Evolutionary conservation across 495 filamentous ascomycete species (phyloP), one percentile per base, ranked within the genome.

Genomic region (Penicillium atrosanguineum): DNA sequence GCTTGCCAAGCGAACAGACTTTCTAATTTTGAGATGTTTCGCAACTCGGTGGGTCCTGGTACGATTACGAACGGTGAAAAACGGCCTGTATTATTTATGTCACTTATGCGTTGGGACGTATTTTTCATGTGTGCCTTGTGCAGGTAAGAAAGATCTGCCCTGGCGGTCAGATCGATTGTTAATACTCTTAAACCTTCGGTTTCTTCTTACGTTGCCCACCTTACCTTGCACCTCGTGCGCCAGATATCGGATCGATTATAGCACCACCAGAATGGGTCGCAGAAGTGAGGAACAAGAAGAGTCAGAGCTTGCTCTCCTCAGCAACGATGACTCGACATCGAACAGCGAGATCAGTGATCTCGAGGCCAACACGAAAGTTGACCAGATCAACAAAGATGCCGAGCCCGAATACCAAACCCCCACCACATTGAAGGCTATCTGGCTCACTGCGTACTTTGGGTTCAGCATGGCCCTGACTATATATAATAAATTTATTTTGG

Each of bases 381-480:
- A 46, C 9, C 20, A 46, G 26, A 20, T 19, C 19, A 15, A 44
- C 4, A 21, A 40, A 16, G 39, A 28, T 7, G 37, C 47, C 18
- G 56, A 50, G 19, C 52, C 47, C 15, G 56, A 59, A 44, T 59
- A 59, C 34, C 47, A 59, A 19, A 55, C 56, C 14, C 56, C 56
- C 1, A 52, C 51, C 1, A 51, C 56, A 6, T n/a, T 59, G 20
- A 59, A 59, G 34, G 55, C 52, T n/a, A 46, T 59, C 18, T 59
- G 56, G 56, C 47, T 59, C 16, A 45, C 46, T 4, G 43, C 51
- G 8, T 59, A 59, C 25, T 59, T 59, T 43, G 41, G 52, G 4
- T 52, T 59, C 47, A 59, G 56, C 47, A 59, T 59, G 56, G 43
- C 45, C 15, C 44, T 59, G 19, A 59, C 56, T 1, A 54, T 59